These are phyloP conservation scores for Myotisia sp. DNA, from an alignment of 2,329 filamentous ascomycete genomes.

Conservation along the genomic window DNA sequence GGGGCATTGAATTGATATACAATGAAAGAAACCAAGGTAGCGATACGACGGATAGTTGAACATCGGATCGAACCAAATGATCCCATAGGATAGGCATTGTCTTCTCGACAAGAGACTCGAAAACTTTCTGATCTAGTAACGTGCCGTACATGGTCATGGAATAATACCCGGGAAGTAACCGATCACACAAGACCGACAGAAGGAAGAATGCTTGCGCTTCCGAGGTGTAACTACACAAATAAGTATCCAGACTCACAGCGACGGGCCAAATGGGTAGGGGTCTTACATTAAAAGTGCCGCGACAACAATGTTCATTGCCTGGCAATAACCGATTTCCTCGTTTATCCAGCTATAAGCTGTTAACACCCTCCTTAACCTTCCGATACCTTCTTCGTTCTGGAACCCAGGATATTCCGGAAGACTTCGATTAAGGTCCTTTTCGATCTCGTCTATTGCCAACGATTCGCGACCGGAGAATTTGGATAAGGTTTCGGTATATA, in stretches of 20 bases:
- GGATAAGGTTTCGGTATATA: slow-evolving; percentile 69
- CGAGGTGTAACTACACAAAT: slow-evolving; percentile 61
- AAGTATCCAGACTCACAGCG: slow-evolving; percentile 16
- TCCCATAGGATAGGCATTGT: slow-evolving; percentile 99
- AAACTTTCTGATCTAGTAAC: slow-evolving; percentile 88
- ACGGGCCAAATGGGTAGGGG: slow-evolving; percentile 16
- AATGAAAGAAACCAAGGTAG: slow-evolving; percentile 95
- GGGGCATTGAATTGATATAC: slow-evolving; percentile 98
- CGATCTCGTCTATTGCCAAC: slow-evolving; percentile 94
- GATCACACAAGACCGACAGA: slow-evolving; percentile 79
- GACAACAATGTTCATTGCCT: slow-evolving; percentile 99
- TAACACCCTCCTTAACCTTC: slow-evolving; percentile 70
- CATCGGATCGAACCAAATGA: slow-evolving; percentile 89
- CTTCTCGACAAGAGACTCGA: slow-evolving; percentile 94
- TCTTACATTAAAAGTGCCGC: slow-evolving; percentile 79
- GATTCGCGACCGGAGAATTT: slow-evolving; percentile 79
- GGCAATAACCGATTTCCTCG: slow-evolving; percentile 89
- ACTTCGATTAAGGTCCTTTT: slow-evolving; percentile 94
- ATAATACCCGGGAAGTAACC: slow-evolving; percentile 89
- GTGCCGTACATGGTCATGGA: slow-evolving; percentile 99
- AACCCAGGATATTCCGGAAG: slow-evolving; percentile 95
- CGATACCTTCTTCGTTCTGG: slow-evolving; percentile 90
- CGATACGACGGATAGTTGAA: slow-evolving; percentile 93
- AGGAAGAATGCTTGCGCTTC: slow-evolving; percentile 92
- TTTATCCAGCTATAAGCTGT: slow-evolving; percentile 98